Conservation (phyloP, 1,139 yeast genomes). For the Yamadazyma atlantica region DNA sequence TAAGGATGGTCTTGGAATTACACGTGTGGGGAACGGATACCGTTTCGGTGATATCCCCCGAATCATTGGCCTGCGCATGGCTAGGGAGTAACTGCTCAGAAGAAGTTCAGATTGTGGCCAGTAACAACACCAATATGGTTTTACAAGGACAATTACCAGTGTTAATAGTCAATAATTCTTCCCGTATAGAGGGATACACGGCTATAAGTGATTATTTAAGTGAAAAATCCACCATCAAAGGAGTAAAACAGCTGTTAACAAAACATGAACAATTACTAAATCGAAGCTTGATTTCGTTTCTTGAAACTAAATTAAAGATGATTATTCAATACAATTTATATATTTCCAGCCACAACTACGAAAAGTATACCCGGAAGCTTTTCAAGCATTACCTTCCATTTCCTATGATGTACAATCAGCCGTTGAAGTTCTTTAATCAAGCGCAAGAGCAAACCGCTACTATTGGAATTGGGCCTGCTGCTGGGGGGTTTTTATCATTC, state of each 20-base stretch:
- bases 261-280: constrained; percentile 21
- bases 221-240: constrained; percentile 21
- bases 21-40: constrained; percentile 58
- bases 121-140: constrained; percentile 61
- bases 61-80: constrained; percentile 40
- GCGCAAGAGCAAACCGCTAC: constrained; percentile 48
- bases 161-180: constrained; percentile 29
- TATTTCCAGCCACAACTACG: constrained; percentile 63
- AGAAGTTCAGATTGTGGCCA: constrained; percentile 40
- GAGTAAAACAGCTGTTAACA: constrained; percentile 4
- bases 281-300: constrained; percentile 25
- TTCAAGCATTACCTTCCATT: constrained; percentile 65
- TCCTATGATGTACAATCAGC: constrained; percentile 84
- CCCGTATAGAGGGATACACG: constrained; percentile 45
- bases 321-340: constrained; percentile 64
- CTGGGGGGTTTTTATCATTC: constrained; percentile 1
- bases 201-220: constrained; percentile 38
- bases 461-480: constrained; percentile 37
- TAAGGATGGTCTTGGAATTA: constrained; percentile 31
- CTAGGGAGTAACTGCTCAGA: constrained; percentile 17
- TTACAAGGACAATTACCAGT: constrained; percentile 57
- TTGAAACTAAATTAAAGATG: constrained; percentile 41
- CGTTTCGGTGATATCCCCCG: constrained; percentile 41
- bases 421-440: constrained; percentile 49
- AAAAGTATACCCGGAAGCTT: constrained; percentile 58